Evolutionary conservation across 805 yeast species (phyloP).

Genomic region (Wickerhamomyces subpelliculosus): DNA sequence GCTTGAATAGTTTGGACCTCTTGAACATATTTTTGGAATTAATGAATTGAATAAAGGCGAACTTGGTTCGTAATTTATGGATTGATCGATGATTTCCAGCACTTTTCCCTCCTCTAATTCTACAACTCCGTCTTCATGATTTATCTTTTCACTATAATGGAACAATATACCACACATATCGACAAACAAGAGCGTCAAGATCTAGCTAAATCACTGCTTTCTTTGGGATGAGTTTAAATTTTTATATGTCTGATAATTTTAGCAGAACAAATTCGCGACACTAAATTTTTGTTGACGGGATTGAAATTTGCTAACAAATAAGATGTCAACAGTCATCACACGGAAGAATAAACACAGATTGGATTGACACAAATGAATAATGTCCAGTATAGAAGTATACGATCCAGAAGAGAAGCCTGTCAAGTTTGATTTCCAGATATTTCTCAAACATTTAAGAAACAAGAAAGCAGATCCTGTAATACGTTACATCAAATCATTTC

Average conservation of each 20-base stretch:
- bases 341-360: not conserved
- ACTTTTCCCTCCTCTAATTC: slow-evolving; percentile 13
- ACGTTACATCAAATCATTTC: slow-evolving; percentile 76
- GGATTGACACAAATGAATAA: not conserved
- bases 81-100: not conserved
- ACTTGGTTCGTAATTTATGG: too few species aligned
- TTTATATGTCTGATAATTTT: too few species aligned
- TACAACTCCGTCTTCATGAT: slow-evolving; percentile 6
- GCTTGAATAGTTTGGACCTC: slow-evolving; percentile 61
- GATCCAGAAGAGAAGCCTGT: slow-evolving; percentile 1
- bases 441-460: slow-evolving; percentile 61
- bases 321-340: not conserved
- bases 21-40: slow-evolving; percentile 38
- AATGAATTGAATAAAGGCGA: slow-evolving; percentile 23
- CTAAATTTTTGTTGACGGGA: too few species aligned
- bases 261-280: too few species aligned
- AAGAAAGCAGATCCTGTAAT: slow-evolving; percentile 85
- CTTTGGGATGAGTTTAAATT: too few species aligned
- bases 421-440: slow-evolving; percentile 75
- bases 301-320: too few species aligned
- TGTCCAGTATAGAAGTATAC: not conserved
- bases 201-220: too few species aligned
- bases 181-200: too few species aligned
- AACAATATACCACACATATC: slow-evolving; percentile 54
- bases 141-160: slow-evolving; percentile 15